Conservation (phyloP, 306 rosid genomes). For the Vigna reflexopilosa region DNA sequence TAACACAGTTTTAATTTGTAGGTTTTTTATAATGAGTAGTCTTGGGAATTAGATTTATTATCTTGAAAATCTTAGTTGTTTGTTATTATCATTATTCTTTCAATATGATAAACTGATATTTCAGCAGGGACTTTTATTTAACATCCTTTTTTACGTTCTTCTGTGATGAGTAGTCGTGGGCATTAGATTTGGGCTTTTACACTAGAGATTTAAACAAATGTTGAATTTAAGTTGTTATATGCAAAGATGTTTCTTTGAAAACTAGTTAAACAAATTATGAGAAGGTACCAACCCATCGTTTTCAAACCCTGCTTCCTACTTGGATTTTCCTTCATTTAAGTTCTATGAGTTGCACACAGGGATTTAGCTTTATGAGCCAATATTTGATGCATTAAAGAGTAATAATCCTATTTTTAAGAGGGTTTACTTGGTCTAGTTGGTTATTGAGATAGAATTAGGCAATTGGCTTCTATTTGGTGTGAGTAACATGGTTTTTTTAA, state of each 20-base stretch:
- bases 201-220: constrained; percentile 13
- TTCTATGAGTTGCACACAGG: not conserved
- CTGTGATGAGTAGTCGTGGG: constrained; percentile 11
- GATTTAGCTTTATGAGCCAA: constrained; percentile 1
- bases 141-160: not conserved
- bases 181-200: constrained; percentile 21
- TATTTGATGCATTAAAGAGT: not conserved
- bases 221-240: not conserved
- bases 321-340: constrained; percentile 8
- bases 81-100: constrained; percentile 13
- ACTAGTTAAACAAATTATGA: not conserved
- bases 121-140: not conserved
- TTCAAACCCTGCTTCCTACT: constrained; percentile 2
- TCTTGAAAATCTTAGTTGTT: not conserved
- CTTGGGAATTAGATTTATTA: constrained; percentile 4
- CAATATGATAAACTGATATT: constrained; percentile 10
- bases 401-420: not conserved
- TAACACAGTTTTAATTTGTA: not conserved
- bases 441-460: not conserved
- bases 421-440: not conserved
- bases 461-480: not conserved
- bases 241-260: not conserved
- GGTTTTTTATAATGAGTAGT: constrained; percentile 10
- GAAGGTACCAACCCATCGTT: not conserved
- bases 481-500: not conserved